These are phyloP conservation scores for Tephrocybe sp. DNA, from an alignment of 768 basidiomycete species.

Conservation along the genomic window DNA sequence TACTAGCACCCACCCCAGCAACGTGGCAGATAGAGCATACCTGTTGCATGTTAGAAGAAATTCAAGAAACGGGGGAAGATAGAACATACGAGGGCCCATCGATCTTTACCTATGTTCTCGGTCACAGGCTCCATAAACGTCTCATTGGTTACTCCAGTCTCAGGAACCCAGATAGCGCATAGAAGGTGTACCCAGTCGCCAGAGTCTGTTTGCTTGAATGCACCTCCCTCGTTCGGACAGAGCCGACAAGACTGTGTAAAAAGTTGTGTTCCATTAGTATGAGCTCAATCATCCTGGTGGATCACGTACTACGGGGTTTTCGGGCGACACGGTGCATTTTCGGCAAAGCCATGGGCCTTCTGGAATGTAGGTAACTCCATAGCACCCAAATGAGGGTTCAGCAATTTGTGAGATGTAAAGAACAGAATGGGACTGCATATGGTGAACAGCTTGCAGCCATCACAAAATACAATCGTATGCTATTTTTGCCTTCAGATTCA, in stretches of 20 bases:
- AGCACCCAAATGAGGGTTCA: conserved; percentile 78
- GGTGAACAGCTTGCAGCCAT: conserved; percentile 99
- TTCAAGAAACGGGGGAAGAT: no score
- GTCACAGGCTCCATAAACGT: conserved; percentile 99
- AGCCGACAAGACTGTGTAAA: conserved; percentile 88
- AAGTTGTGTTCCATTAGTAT: no score
- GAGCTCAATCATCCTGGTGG: neutral
- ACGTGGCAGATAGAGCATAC: no score
- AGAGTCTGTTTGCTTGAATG: conserved; percentile 93
- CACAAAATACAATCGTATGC: conserved; percentile 98
- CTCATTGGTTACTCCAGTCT: conserved; percentile 89
- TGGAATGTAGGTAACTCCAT: conserved; percentile 98
- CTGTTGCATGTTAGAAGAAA: no score
- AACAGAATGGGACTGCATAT: conserved; percentile 34
- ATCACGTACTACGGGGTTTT: conserved; percentile 83
- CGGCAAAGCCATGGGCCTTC: conserved; percentile 99
- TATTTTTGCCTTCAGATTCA: conserved; percentile 97
- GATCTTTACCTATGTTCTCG: conserved; percentile 82
- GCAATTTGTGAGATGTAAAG: neutral
- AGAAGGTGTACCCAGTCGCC: conserved; percentile 96
- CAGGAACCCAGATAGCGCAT: conserved; percentile 97
- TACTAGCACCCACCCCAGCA: no score
- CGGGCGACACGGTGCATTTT: conserved; percentile 97
- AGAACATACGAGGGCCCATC: conserved; percentile 89
- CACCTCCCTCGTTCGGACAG: conserved; percentile 95